Evolutionary conservation across 2,329 filamentous ascomycete genomes (phyloP), one percentile per base, ranked within the genome.

Genomic region (Stemphylium beticola): DNA sequence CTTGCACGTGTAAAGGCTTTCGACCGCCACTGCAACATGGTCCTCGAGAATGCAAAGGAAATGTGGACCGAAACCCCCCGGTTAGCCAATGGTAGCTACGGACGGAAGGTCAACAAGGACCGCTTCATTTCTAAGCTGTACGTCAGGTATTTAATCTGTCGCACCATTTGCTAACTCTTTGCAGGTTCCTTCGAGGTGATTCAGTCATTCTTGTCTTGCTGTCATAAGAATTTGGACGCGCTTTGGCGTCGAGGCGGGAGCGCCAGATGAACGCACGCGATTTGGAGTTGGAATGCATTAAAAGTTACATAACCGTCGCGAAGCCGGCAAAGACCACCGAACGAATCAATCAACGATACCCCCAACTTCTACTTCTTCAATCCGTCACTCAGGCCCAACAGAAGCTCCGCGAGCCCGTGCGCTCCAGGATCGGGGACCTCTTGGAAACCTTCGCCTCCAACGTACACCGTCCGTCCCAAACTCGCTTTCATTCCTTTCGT

Each of bases 11-110:
- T 99, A 73, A 99, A 99, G 83, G 95, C 95, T 6, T 99, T 99
- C 76, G 95, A 99, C 79, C 85, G 95, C 57, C 95, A 99, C 79
- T 98, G 93, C 85, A 99, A 99, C 81, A 98, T 99, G 95, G 91
- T 96, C 3, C 82, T 97, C 42, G 92, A 96, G 82, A 96, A 96
- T 67, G 92, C 96, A 38, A 96, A 96, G 83, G 95, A 99, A 81
- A 98, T 99, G 93, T 99, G 95, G 95, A 97, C 93, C 9, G 95
- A 99, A 81, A 95, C 90, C 51, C 92, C 93, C 43, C 82, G 87
- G 57, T 83, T 91, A 71, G 87, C 90, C 18, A 89, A 88, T 63
- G 93, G 93, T 64, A 95, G 93, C 82, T 93, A 92, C 80, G 93
- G 93, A 51, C 83, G 89, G 69, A 87, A 90, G 39, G 91, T 98